Conservation (phyloP, 192 early-diverging fungal genomes). For the Funneliformis mosseae region DNA sequence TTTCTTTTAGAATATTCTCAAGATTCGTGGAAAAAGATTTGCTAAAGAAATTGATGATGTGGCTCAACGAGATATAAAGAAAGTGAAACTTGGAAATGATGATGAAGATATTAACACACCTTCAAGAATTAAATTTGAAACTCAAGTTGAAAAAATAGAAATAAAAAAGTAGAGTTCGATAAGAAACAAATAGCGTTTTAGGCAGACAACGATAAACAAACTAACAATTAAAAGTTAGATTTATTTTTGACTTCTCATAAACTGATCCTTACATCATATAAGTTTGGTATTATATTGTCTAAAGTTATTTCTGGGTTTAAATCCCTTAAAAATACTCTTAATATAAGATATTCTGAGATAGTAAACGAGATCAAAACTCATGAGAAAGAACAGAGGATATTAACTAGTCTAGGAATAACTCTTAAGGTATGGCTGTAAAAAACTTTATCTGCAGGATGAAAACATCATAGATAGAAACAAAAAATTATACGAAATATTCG, state of each 20-base stretch:
- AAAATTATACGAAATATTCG: constrained; percentile 16
- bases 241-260: constrained; percentile 27
- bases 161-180: not conserved
- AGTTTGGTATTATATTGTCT: constrained; percentile 11
- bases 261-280: constrained; percentile 27
- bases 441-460: constrained; percentile 28
- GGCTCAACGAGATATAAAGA: constrained; percentile 25
- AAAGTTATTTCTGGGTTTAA: constrained; percentile 33
- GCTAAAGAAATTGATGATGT: constrained; percentile 11
- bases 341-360: constrained; percentile 30
- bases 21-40: constrained; percentile 22
- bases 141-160: constrained; percentile 2
- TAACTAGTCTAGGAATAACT: constrained; percentile 27
- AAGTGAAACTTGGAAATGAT: constrained; percentile 19
- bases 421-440: not conserved
- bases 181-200: constrained; percentile 27
- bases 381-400: constrained; percentile 15
- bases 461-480: constrained; percentile 17
- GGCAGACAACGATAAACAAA: not conserved
- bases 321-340: constrained; percentile 29
- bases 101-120: constrained; percentile 7
- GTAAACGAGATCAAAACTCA: constrained; percentile 32
- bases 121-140: constrained; percentile 19
- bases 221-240: constrained; percentile 21
- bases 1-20: constrained; percentile 22